These are phyloP conservation scores for Populus tomentosa DNA, from an alignment of 441 rosid genomes.

Conservation along the genomic window DNA sequence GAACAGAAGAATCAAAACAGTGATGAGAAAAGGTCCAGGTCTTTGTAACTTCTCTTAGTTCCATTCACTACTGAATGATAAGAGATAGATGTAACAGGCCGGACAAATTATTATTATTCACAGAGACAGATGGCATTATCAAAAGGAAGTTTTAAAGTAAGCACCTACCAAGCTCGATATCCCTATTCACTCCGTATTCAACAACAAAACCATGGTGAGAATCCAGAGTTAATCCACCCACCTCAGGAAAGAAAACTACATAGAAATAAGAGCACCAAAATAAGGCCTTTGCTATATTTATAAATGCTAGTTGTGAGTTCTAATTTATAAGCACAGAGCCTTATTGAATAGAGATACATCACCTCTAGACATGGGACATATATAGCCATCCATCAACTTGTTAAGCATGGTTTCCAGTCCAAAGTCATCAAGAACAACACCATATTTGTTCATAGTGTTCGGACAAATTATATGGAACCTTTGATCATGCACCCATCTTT, in stretches of 20 bases:
- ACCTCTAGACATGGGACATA: constrained; percentile 75
- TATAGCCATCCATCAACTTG: constrained; percentile 57
- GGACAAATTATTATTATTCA: constrained; percentile 8
- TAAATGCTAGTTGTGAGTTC: constrained; percentile 12
- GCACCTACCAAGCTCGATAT: constrained; percentile 72
- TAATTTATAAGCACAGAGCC: neutral
- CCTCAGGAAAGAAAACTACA: constrained; percentile 77
- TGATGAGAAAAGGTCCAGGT: neutral
- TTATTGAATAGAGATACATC: constrained; percentile 2
- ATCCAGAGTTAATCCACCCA: constrained; percentile 81
- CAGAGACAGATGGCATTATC: neutral
- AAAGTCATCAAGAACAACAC: constrained; percentile 92
- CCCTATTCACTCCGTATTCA: constrained; percentile 75
- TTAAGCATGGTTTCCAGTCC: constrained; percentile 81
- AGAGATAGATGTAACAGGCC: neutral
- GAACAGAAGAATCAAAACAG: neutral
- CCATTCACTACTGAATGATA: constrained; percentile 22
- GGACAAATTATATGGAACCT: constrained; percentile 82
- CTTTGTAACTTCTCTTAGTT: neutral
- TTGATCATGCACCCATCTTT: constrained; percentile 72
- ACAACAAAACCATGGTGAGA: constrained; percentile 97
- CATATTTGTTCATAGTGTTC: constrained; percentile 88
- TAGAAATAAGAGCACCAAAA: constrained; percentile 10
- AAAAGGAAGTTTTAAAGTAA: constrained; percentile 11
- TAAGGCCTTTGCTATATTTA: neutral